Percentiles rank a stretch among this genome's conserved stretches.
Conservation (phyloP, 495 filamentous ascomycete species). For the Tetracladium setigerum region DNA sequence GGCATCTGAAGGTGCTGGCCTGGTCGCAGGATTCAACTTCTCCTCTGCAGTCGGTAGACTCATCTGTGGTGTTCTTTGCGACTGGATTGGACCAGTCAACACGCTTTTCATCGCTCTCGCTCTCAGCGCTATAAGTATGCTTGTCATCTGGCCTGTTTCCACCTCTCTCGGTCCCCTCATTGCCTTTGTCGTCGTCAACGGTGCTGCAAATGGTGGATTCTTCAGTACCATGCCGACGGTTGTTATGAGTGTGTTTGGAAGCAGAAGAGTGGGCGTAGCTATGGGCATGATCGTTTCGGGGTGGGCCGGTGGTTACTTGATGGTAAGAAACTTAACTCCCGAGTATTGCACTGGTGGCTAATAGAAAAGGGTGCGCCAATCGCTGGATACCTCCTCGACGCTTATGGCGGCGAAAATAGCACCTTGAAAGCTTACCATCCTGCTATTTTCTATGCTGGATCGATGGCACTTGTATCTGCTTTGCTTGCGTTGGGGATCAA, state of each 20-base stretch:
- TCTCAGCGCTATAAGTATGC: constrained; percentile 53
- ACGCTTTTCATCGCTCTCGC: constrained; percentile 22
- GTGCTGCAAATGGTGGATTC: constrained; percentile 61
- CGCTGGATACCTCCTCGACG: constrained; percentile 48
- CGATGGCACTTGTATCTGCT: constrained; percentile 27
- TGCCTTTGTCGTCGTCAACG: constrained; percentile 61
- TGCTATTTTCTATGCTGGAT: constrained; percentile 51
- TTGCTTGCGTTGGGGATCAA: constrained; percentile 22
- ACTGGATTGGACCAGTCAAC: constrained; percentile 61
- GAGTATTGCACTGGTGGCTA: not conserved
- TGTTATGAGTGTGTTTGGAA: constrained; percentile 49
- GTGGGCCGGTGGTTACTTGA: constrained; percentile 51
- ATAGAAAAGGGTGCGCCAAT: constrained; percentile 44
- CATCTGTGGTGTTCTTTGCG: constrained; percentile 58
- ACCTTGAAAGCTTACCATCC: constrained; percentile 44
- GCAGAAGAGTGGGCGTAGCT: constrained; percentile 42
- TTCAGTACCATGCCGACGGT: constrained; percentile 64
- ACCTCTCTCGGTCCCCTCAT: constrained; percentile 57
- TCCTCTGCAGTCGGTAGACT: constrained; percentile 55
- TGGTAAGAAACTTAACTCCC: constrained; percentile 31
- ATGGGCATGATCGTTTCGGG: constrained; percentile 57
- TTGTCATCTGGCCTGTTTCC: constrained; percentile 53
- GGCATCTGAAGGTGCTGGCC: constrained; percentile 58
- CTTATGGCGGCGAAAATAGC: constrained; percentile 38
- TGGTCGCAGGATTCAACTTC: constrained; percentile 67